These are phyloP conservation scores for Diutina mesorugosa DNA, from an alignment of 1,139 yeast genomes.

Conservation along the genomic window DNA sequence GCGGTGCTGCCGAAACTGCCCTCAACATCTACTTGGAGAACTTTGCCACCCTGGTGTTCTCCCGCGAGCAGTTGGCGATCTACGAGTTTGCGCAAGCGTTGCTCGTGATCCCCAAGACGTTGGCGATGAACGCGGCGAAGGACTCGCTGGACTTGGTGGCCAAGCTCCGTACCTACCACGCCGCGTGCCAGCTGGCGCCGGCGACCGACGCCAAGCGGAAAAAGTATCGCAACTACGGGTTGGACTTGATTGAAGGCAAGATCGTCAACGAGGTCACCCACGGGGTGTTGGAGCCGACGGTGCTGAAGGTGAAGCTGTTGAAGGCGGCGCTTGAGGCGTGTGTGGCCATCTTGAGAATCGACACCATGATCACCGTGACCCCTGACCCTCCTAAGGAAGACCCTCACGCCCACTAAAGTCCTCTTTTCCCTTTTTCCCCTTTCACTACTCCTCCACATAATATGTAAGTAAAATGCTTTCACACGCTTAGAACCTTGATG, in stretches of 20 bases:
- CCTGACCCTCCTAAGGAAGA: constrained; percentile 92
- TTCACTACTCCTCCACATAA: neutral
- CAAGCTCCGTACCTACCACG: constrained; percentile 90
- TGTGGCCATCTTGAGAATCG: constrained; percentile 92
- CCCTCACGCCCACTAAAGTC: constrained; percentile 50
- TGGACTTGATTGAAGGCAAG: constrained; percentile 84
- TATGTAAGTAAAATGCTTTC: neutral
- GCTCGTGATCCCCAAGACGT: constrained; percentile 87
- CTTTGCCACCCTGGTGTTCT: constrained; percentile 95
- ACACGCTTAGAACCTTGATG: no score
- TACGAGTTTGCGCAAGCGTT: constrained; percentile 93
- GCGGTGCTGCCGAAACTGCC: constrained; percentile 97
- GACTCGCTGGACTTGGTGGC: constrained; percentile 93
- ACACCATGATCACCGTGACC: constrained; percentile 94
- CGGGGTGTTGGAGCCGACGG: constrained; percentile 93
- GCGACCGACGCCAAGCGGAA: constrained; percentile 73
- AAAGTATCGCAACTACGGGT: constrained; percentile 80
- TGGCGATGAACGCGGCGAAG: constrained; percentile 96
- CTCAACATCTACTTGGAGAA: constrained; percentile 89
- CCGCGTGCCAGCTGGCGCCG: constrained; percentile 83
- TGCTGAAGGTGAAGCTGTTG: constrained; percentile 83
- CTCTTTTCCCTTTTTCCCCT: neutral
- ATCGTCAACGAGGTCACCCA: constrained; percentile 72
- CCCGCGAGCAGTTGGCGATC: constrained; percentile 95
- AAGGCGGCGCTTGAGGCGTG: constrained; percentile 97